Conservation (phyloP, 140 eudicot genomes). For the Flaveria floridana region DNA sequence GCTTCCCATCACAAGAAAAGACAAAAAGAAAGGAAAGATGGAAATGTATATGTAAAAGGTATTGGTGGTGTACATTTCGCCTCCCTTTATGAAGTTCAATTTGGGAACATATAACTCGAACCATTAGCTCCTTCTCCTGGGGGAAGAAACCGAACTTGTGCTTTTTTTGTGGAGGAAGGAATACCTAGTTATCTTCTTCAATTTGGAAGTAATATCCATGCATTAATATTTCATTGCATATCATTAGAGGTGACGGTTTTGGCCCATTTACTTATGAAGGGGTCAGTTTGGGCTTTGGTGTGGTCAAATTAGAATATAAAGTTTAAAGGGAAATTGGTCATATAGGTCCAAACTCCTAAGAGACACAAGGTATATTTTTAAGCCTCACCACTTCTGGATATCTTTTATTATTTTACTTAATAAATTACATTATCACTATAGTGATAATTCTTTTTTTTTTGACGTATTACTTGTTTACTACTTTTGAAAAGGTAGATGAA, state of each 20-base stretch:
- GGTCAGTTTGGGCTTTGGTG: not conserved
- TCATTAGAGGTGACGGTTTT: no score
- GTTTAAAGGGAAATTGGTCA: no score
- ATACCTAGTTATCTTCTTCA: no score
- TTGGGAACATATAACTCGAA: no score
- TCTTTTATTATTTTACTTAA: not conserved
- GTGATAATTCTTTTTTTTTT: not conserved
- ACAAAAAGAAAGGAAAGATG: not conserved
- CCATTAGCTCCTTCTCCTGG: not conserved
- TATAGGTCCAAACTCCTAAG: no score
- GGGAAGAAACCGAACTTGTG: not conserved
- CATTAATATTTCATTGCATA: no score
- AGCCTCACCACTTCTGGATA: not conserved
- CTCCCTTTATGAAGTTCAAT: no score
- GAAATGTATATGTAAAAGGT: no score
- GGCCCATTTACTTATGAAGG: not conserved
- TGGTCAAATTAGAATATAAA: not conserved
- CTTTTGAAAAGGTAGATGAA: not conserved
- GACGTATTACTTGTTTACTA: not conserved
- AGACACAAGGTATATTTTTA: not conserved
- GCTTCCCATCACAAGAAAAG: not conserved
- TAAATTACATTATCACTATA: not conserved
- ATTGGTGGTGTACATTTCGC: no score
- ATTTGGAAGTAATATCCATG: no score
- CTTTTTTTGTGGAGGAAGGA: no score